Conservation (phyloP, 2,329 filamentous ascomycete species). For the Parascedosporium putredinis region DNA sequence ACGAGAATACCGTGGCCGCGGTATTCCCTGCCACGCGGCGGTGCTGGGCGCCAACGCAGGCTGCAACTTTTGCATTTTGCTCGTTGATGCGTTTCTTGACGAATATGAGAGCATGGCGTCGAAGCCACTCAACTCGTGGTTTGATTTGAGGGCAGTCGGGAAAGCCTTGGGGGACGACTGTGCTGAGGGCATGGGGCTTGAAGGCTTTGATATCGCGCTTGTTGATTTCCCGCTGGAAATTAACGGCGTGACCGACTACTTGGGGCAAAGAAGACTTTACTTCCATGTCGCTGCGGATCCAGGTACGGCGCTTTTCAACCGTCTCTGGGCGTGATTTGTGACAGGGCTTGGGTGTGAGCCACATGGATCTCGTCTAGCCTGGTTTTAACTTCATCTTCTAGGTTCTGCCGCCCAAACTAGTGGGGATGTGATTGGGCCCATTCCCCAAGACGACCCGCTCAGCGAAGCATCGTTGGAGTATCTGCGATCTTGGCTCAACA, state of each 20-base stretch:
- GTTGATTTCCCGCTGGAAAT: not conserved
- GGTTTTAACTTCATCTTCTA: not conserved
- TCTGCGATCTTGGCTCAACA: not conserved
- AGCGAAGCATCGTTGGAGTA: not conserved
- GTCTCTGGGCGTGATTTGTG: too few species aligned
- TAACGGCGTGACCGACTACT: not conserved
- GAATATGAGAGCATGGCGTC: not conserved
- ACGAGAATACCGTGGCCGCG: not conserved
- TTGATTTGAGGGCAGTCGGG: not conserved
- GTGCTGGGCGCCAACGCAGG: not conserved
- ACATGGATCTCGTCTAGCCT: not conserved
- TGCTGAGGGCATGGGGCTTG: not conserved
- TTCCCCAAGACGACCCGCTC: not conserved
- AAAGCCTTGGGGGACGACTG: not conserved
- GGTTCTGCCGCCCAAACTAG: not conserved
- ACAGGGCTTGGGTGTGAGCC: not conserved
- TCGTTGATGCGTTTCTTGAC: not conserved
- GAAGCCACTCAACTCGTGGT: not conserved
- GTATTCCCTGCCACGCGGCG: not conserved
- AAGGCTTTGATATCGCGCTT: not conserved
- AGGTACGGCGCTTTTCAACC: not conserved
- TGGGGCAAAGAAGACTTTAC: not conserved
- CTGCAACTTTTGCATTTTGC: not conserved
- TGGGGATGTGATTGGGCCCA: not conserved
- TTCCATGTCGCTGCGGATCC: not conserved